phyloP scores from a whole-genome alignment of 2,329 filamentous ascomycete species.

The Phyllosticta citriasiana region DNA sequence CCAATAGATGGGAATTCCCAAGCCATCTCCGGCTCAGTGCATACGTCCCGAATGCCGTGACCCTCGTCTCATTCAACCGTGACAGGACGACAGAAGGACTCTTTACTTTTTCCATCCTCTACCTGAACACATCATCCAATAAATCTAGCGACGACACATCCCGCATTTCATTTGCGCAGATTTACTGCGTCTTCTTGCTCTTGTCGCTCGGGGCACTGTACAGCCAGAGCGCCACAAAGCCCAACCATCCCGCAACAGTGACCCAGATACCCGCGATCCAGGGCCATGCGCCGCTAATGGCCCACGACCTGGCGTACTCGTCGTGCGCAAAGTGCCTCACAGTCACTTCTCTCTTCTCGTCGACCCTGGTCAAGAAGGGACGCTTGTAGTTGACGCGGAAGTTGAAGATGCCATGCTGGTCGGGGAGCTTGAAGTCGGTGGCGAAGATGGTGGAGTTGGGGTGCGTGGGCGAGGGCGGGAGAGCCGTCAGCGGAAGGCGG shows the following conservation, averaged over 20 bases:
- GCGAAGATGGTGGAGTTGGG: constrained; percentile 63
- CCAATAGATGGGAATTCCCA: no score
- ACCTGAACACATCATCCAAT: not conserved
- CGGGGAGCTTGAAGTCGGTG: constrained; percentile 70
- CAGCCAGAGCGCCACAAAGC: constrained; percentile 81
- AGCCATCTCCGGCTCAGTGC: no score
- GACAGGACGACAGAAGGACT: not conserved
- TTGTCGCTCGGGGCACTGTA: constrained; percentile 55
- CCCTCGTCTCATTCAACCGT: not conserved
- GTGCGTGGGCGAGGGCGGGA: constrained; percentile 38
- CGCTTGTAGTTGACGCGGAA: constrained; percentile 97
- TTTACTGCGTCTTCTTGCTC: constrained; percentile 35
- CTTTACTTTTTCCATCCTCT: not conserved
- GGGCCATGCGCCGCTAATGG: constrained; percentile 84
- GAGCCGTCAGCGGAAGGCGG: constrained; percentile 60
- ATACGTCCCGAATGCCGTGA: no score
- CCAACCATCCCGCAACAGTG: constrained; percentile 74
- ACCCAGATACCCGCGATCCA: constrained; percentile 85
- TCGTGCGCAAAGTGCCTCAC: constrained; percentile 95
- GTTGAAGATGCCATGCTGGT: constrained; percentile 99
- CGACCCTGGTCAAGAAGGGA: constrained; percentile 77
- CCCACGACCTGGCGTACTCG: constrained; percentile 86
- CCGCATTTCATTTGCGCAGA: not conserved
- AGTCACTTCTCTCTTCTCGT: constrained; percentile 91
- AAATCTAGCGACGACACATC: not conserved